These are phyloP conservation scores for Linnemannia zychae DNA, from an alignment of 192 early-diverging fungal genomes.

Conservation along the genomic window DNA sequence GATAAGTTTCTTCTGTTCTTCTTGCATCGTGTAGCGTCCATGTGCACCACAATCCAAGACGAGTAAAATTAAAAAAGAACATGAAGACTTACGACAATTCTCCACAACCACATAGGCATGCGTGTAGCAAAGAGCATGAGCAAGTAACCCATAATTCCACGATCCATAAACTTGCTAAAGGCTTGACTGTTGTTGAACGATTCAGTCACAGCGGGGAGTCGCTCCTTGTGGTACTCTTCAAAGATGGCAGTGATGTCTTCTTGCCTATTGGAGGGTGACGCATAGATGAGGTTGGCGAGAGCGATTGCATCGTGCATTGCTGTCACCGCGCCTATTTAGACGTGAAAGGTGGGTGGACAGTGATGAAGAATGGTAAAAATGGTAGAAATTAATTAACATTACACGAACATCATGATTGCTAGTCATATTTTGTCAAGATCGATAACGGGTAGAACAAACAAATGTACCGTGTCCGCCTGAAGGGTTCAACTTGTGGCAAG, in stretches of 20 bases:
- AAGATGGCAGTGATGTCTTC: conserved; percentile 15
- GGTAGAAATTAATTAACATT: not conserved
- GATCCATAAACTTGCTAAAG: not conserved
- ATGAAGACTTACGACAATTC: too few species aligned
- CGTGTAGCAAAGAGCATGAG: not conserved
- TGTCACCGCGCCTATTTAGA: conserved; percentile 5
- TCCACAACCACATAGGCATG: not conserved
- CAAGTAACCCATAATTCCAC: not conserved
- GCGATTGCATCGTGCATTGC: conserved; percentile 22
- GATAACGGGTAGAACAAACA: too few species aligned
- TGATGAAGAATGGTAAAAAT: too few species aligned
- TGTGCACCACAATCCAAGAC: too few species aligned
- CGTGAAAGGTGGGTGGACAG: too few species aligned
- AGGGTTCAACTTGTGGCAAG: conserved; percentile 21
- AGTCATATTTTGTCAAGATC: too few species aligned
- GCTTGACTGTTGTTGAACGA: conserved; percentile 12
- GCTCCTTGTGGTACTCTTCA: conserved; percentile 9
- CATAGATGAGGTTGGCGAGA: conserved; percentile 13
- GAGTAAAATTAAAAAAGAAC: not conserved
- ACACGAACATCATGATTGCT: not conserved
- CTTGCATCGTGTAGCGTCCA: too few species aligned
- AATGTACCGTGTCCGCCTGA: not conserved
- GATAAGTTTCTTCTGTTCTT: too few species aligned
- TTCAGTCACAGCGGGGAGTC: conserved; percentile 10
- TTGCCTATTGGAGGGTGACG: not conserved